Percentiles rank a stretch among this genome's conserved stretches.
Evolutionary conservation across 352 stramenopile species (phyloP).

Genomic region (Albugo laibachii): DNA sequence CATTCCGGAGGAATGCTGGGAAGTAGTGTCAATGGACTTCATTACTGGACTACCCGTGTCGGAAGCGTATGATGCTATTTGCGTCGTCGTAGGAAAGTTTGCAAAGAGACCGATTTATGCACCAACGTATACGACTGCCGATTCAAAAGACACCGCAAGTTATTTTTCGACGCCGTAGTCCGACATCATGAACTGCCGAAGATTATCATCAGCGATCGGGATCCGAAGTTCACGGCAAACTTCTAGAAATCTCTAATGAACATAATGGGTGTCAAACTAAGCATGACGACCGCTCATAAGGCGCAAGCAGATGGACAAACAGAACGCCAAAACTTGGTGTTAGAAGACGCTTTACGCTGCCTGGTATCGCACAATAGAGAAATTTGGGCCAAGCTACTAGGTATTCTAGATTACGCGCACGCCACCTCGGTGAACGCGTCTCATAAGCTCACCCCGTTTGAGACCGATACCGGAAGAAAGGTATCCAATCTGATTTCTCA

Average conservation of each 20-base stretch:
- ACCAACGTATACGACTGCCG: conserved; percentile 1
- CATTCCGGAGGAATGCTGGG: conserved; percentile 6
- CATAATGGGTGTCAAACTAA: conserved; percentile 3
- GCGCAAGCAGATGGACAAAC: conserved; percentile 6
- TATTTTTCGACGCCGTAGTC: conserved; percentile 10
- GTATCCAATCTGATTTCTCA: background rate
- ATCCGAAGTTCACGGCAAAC: conserved; percentile 9
- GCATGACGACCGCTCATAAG: conserved; percentile 2
- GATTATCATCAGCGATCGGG: conserved; percentile 8
- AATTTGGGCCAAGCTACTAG: conserved; percentile 7
- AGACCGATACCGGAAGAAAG: conserved; percentile 8
- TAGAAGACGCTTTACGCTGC: conserved; percentile 5
- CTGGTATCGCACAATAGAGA: conserved; percentile 8
- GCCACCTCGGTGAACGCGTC: conserved; percentile 5
- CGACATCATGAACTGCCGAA: conserved; percentile 5
- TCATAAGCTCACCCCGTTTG: conserved; percentile 9
- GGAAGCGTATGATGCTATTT: conserved; percentile 4
- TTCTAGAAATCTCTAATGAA: conserved; percentile 5
- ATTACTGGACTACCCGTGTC: conserved; percentile 8
- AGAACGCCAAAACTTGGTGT: conserved; percentile 2
- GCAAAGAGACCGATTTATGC: conserved; percentile 8
- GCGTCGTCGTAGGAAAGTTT: conserved; percentile 5
- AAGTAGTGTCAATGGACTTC: conserved; percentile 7
- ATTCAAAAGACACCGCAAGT: background rate
- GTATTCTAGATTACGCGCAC: conserved; percentile 12